Evolutionary conservation across 371 early-diverging fungal species (phyloP), one percentile per base, ranked within the genome.

Genomic region (Nematocida sp.): DNA sequence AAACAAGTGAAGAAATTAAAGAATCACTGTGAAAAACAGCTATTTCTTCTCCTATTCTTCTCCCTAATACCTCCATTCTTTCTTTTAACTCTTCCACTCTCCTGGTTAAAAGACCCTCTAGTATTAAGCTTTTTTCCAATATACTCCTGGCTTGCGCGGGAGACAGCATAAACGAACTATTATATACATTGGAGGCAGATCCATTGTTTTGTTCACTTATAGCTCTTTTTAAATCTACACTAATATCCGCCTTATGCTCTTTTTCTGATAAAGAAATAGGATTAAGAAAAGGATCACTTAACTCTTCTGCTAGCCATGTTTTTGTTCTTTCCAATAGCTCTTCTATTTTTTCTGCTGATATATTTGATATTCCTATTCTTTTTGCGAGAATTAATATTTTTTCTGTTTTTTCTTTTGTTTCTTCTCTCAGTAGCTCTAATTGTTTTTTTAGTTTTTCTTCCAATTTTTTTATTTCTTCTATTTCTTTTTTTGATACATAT

Each of bases 401-500:
- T 55, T 64, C 55, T 38, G 75, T 26, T 56, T 71, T 42, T 38
- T 30, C 39, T 40, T 51, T 66, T 23, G 55, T 76, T 39, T 42
- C 50, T 18, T 68, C 42, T 56, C 32, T 13, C 33, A 66, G 50
- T 28, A 66, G 60, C 33, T 45, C 65, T 16, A 64, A 39, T 9
- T 48, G 48, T 11, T 55, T 38, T 51, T 66, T 50, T 26, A 67
- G 51, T 51, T 39, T 13, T 47, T 80, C 68, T 55, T 67, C 36
- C n/a, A 65, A 42, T 33, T 23, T n/a, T 25, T 33, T 42, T 7
- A 7, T 16, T 35, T 53, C 54, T 53, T 53, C 28, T 13, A 53
- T 28, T 7, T 53, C 11, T 23, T 11, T 23, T 7, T 20, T n/a
- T 3, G 3, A 13, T 11, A 61, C 30, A 16, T 30, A 13, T 16